Conservation (phyloP, 1,139 yeast genomes). For the Geotrichum citri-aurantii region DNA sequence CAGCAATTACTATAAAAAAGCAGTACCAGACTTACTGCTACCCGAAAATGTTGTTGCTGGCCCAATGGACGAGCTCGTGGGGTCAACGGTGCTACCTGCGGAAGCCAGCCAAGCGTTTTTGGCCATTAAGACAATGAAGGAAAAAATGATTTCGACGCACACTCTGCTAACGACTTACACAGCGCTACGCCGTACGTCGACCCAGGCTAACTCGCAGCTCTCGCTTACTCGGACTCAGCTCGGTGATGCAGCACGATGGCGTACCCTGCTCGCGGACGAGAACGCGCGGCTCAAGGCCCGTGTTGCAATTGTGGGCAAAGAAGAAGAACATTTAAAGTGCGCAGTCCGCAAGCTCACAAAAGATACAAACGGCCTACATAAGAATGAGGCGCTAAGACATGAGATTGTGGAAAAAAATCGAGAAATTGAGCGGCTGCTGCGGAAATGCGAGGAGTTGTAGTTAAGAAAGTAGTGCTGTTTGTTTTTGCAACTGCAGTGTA, state of each 20-base stretch:
- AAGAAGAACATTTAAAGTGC: slow-evolving; percentile 5
- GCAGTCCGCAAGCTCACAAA: slow-evolving; percentile 12
- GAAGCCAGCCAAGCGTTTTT: background rate
- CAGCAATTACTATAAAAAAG: background rate
- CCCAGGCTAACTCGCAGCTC: background rate
- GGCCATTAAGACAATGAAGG: slow-evolving; percentile 2
- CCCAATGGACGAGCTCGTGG: background rate
- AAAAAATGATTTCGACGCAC: slow-evolving; percentile 16
- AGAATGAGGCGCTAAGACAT: slow-evolving; percentile 9
- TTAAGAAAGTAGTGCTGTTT: background rate
- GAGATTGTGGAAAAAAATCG: slow-evolving; percentile 12
- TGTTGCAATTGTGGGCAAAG: slow-evolving; percentile 8
- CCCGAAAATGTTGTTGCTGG: slow-evolving; percentile 10
- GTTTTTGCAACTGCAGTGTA: too few species aligned
- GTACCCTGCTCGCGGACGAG: slow-evolving; percentile 8
- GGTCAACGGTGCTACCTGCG: background rate
- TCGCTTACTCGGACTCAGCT: slow-evolving; percentile 3
- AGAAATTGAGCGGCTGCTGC: slow-evolving; percentile 9
- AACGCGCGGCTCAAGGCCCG: slow-evolving; percentile 6
- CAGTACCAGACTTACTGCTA: slow-evolving; percentile 4
- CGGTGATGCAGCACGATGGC: slow-evolving; percentile 7
- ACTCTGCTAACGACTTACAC: slow-evolving; percentile 14
- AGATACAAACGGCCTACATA: slow-evolving; percentile 12
- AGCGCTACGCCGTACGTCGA: slow-evolving; percentile 8
- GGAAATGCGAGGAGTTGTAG: slow-evolving; percentile 1